Evolutionary conservation across 2,329 filamentous ascomycete species (phyloP), one percentile per base, ranked within the genome.

Genomic region (Fusarium agapanthi): DNA sequence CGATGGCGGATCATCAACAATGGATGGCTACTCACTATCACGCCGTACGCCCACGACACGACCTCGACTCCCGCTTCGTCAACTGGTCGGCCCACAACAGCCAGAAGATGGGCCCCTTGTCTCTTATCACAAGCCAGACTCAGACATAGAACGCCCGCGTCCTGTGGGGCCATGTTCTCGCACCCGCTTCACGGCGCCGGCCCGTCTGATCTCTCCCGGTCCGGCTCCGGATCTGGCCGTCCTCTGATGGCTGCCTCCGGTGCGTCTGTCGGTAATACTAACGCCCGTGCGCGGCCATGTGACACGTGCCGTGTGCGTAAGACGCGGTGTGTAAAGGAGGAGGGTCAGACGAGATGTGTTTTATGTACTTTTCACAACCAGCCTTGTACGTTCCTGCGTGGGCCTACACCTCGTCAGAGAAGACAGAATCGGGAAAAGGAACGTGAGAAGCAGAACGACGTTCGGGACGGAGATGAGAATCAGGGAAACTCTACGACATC

Each of bases 361-460:
- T 82, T 91, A 65, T 92, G 90, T 80, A 86, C 88, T 69, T 91
- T 91, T 79, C 89, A 92, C 81, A 88, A 89, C 78, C 89, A 91
- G 77, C 87, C 89, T 70, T 92, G 90, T 80, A 92, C 90, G 30
- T 92, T 91, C 78, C 84, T 90, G 56, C 79, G 80, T n/a, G 80
- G 80, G 0, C 80, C 80, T 24, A 79, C 80, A 22, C 79, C 79
- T 35, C 78, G 80, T 40, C 75, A 79, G 51, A 78, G 79, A 45
- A 72, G 76, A 60, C 66, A 77, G 66, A 56, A 77, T 59, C 62
- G 67, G 34, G 74, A 76, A 11, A 72, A 64, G 24, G 71, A 73
- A 15, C 62, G 71, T 24, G 71, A 77, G 16, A 76, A 69, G 48
- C 70, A 69, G 20, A 43, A 16, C 8, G 61, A 62, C 7, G 51